A percentile compares a stretch with the other conserved stretches of the same genome.
Conservation (phyloP, 441 rosid species). For the Arabidopsis lyrata region DNA sequence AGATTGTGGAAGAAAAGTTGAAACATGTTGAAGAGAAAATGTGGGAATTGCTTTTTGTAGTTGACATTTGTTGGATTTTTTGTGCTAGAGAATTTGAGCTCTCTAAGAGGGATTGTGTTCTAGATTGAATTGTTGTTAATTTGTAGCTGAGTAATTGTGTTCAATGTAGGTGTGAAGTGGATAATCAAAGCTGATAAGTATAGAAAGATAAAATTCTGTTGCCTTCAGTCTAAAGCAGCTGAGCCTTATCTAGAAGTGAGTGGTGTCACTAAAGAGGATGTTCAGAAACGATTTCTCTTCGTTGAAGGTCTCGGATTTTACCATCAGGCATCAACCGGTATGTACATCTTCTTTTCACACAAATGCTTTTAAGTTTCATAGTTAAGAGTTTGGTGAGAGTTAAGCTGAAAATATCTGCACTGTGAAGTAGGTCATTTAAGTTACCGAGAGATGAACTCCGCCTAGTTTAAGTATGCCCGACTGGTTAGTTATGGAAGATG, state of each 20-base stretch:
- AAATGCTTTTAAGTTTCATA: constrained; percentile 1
- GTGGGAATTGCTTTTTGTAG: background rate
- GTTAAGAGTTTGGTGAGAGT: background rate
- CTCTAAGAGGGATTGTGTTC: constrained; percentile 6
- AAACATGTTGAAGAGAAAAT: background rate
- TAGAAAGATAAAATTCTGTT: constrained; percentile 90
- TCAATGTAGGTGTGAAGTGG: constrained; percentile 84
- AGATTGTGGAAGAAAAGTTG: background rate
- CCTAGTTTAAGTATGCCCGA: background rate
- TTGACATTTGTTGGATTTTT: background rate
- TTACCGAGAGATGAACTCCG: background rate
- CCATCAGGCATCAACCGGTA: constrained; percentile 91
- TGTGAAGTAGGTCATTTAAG: background rate
- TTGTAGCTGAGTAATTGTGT: constrained; percentile 4
- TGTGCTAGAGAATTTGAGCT: background rate
- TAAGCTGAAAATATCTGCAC: constrained; percentile 1
- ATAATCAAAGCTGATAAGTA: constrained; percentile 78
- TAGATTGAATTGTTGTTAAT: background rate
- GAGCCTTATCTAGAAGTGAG: constrained; percentile 78
- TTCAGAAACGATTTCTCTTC: constrained; percentile 78
- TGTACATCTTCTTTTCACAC: constrained; percentile 27
- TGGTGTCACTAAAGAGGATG: constrained; percentile 79
- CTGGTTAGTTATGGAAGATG: background rate
- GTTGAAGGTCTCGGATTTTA: constrained; percentile 80
- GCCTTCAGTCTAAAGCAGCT: constrained; percentile 86